Percentiles rank a stretch among this genome's conserved stretches.
Conservation (phyloP, 805 yeast species). For the Torulaspora quercuum region DNA sequence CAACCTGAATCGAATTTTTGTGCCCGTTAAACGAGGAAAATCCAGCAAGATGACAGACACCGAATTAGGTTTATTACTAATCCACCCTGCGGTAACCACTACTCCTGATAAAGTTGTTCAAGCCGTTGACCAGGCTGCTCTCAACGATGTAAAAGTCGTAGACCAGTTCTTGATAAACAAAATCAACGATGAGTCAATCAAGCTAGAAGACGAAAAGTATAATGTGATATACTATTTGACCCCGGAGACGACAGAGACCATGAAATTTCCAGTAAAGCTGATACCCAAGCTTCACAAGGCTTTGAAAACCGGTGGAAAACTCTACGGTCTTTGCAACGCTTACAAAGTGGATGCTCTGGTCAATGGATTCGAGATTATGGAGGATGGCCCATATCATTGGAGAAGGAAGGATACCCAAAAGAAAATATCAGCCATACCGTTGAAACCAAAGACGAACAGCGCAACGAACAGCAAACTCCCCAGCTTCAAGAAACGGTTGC, state of each 20-base stretch:
- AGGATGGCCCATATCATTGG: conserved; percentile 47
- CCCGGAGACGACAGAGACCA: conserved; percentile 45
- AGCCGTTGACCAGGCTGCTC: conserved; percentile 27
- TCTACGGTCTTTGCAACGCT: conserved; percentile 48
- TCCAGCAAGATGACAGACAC: conserved; percentile 11
- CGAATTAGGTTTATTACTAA: conserved; percentile 42
- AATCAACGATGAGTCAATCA: conserved; percentile 48
- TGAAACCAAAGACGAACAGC: conserved; percentile 20
- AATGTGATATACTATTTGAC: conserved; percentile 52
- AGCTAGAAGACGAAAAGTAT: conserved; percentile 38
- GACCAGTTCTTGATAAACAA: conserved; percentile 58
- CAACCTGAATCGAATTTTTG: too few species aligned
- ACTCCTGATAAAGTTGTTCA: conserved; percentile 49
- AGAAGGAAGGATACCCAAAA: conserved; percentile 45
- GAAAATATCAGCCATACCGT: conserved; percentile 37
- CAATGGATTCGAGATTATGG: conserved; percentile 53
- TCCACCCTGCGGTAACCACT: conserved; percentile 67
- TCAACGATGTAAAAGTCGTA: conserved; percentile 28
- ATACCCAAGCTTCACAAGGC: conserved; percentile 41
- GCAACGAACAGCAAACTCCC: conserved; percentile 20
- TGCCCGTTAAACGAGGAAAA: background rate
- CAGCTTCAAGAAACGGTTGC: conserved; percentile 28
- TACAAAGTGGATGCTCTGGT: conserved; percentile 56
- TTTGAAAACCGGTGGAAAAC: conserved; percentile 44
- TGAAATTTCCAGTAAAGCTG: conserved; percentile 47